These are phyloP conservation scores for Asterochloris sp. DNA, from an alignment of 139 green algal genomes.

Conservation along the genomic window DNA sequence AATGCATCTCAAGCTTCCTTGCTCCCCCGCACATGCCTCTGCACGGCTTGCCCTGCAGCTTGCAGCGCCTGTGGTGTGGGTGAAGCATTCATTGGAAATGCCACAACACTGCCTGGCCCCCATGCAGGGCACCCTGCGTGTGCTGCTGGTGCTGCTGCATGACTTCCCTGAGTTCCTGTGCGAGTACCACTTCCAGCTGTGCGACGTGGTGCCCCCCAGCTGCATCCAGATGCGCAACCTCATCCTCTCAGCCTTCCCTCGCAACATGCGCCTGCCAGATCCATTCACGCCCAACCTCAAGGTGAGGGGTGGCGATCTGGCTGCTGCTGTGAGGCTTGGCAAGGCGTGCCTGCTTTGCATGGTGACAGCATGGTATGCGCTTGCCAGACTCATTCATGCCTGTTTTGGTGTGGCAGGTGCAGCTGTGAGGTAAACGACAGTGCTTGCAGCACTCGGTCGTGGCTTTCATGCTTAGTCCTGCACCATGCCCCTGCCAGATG, in stretches of 20 bases:
- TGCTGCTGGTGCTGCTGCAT: conserved; percentile 98
- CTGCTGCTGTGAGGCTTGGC: neutral
- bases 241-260: conserved; percentile 94
- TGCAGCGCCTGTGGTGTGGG: too few relatives aligned
- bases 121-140: conserved; percentile 78
- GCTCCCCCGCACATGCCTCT: too few relatives aligned
- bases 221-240: conserved; percentile 99
- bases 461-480: too few relatives aligned
- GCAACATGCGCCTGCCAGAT: conserved; percentile 96
- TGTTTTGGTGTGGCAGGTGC: too few relatives aligned
- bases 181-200: conserved; percentile 94
- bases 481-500: too few relatives aligned
- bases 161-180: conserved; percentile 99
- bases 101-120: too few relatives aligned
- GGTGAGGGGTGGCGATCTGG: conserved; percentile 17
- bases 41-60: too few relatives aligned
- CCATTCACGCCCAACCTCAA: conserved; percentile 99
- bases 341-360: neutral
- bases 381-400: neutral
- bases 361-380: neutral
- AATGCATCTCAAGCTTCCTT: too few relatives aligned
- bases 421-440: too few relatives aligned
- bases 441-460: too few relatives aligned
- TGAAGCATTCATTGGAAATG: too few relatives aligned
- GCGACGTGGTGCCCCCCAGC: conserved; percentile 85